Evolutionary conservation across 768 basidiomycete species (phyloP), one percentile per base, ranked within the genome.

Genomic region (Mrakia blollopis): DNA sequence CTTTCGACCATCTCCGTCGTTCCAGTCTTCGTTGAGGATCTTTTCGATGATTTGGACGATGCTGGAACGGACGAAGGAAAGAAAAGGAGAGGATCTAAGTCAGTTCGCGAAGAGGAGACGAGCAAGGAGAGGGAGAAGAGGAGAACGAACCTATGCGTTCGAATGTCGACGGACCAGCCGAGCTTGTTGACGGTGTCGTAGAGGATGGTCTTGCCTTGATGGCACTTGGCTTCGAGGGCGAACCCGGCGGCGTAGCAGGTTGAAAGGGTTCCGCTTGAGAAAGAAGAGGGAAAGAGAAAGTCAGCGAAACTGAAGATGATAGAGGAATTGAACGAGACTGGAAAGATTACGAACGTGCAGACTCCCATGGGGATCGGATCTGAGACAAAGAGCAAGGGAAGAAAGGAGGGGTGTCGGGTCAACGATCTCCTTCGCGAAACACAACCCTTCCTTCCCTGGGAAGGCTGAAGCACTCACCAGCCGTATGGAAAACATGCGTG

Each of bases 401-500:
- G 30, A 60, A 35, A 25, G 23, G 68, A 32, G 18, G 47, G n/a
- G n/a, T n/a, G 39, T 16, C 16, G 37, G 6, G 37, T 35, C 35
- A 37, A 37, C 18, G 18, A 8, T 39, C 63, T 21, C 35, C 35
- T 65, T 37, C 32, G 5, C n/a, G n/a, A 32, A 65, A 11, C 47
- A 50, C 18, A 13, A 35, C 3, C 18, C 16, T 35, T 35, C 35
- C 16, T 63, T 4, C 32, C 32, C 4, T 35, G 3, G 1, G 18
- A 23, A 23, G 2, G 37, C 4, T 23, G 14, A n/a, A 30, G 2
- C 11, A 68, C 70, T 72, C 30, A 78, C 77, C 68, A 30, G 91
- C 95, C 0, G 91, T 98, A 81, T 98, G 91, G 81, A 92, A 96
- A 11, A 98, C 86, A 81, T 98, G 93, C 0, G 91, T 94, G 60